These are phyloP conservation scores for Penicillium sp. DNA, from an alignment of 2,329 filamentous ascomycete species.

Conservation along the genomic window DNA sequence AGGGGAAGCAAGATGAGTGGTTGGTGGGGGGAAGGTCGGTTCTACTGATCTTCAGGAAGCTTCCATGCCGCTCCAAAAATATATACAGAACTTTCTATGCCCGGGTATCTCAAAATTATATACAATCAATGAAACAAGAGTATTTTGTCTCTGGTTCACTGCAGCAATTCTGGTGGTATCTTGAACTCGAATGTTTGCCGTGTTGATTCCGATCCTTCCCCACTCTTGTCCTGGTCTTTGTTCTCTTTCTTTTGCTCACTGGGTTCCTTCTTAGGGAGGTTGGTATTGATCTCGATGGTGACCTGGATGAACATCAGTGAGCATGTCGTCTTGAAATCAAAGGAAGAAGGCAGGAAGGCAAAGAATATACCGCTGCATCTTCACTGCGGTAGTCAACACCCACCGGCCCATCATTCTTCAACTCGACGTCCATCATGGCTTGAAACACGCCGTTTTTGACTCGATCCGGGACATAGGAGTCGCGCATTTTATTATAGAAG, in stretches of 20 bases:
- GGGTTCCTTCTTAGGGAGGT: conserved; percentile 38
- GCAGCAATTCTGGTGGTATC: conserved; percentile 24
- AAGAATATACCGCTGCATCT: conserved; percentile 51
- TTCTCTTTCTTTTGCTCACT: conserved; percentile 13
- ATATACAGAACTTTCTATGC: conserved; percentile 1
- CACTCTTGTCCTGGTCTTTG: conserved; percentile 10
- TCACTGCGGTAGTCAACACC: conserved; percentile 54
- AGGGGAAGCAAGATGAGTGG: conserved; percentile 12
- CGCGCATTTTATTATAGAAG: conserved; percentile 71
- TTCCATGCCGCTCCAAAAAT: conserved; percentile 31
- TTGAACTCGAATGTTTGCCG: conserved; percentile 21
- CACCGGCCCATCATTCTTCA: conserved; percentile 80
- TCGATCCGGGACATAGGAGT: conserved; percentile 63
- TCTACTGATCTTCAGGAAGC: conserved; percentile 36
- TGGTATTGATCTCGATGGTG: conserved; percentile 45
- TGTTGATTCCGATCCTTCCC: conserved; percentile 5
- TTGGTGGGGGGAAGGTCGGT: conserved; percentile 14
- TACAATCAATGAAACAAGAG: background rate
- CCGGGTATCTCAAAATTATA: conserved; percentile 8
- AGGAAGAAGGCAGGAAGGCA: conserved; percentile 26
- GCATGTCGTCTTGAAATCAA: background rate
- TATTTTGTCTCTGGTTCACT: conserved; percentile 10
- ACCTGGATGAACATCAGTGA: conserved; percentile 27
- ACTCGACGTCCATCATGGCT: conserved; percentile 95
- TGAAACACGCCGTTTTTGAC: conserved; percentile 97